Base-by-base conservation (phyloP, 2,329 filamentous ascomycete genomes). In the Fusarium compactum region DNA sequence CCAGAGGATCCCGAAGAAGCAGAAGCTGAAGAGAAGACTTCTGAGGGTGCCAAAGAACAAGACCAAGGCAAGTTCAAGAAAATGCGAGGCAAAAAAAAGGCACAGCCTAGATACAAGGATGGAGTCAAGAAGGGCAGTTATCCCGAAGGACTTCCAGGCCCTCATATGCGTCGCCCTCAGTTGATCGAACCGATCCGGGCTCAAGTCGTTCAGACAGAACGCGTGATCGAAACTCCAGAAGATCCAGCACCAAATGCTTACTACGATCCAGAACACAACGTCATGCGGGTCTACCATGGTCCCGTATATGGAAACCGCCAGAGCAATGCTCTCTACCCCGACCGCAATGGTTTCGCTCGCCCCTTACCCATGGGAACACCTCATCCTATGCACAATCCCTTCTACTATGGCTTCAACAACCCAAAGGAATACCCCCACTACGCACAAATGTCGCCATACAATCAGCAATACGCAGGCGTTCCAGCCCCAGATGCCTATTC, bases 171-270 rank as follows among this genome's bases (percentile, higher is more conserved):
- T 53, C 78, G 77, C 7, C 82, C 84, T 1, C 81, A 85, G 46
- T 80, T 85, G 53, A 79, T 89, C 45, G 78, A 85, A 69, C 84
- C 85, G 4, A 78, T 83, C 43, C 80, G 81, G 27, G 80, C 85
- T 27, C 81, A 86, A 50, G 82, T 87, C 20, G 75, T 89, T 34
- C 83, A 87, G 56, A 82, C 87, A 3, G 87, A 90, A 72, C 85
- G 88, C 65, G 81, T 87, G 4, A 78, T 89, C 22, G 87, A 89
- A 69, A 79, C 77, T 3, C 79, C 80, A 6, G 78, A 83, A 45
- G 87, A 89, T 66, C 87, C 87, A 11, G 81, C 82, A 3, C 88
- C 87, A 15, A 90, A 90, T 71, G 86, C 88, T 44, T 90, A 87
- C 73, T 86, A 85, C 71, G 87, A 90, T 70, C 74, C 80, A n/a